Evolutionary conservation across 2,329 filamentous ascomycete genomes (phyloP), one percentile per base, ranked within the genome.

Genomic region (Penicillium sp.): DNA sequence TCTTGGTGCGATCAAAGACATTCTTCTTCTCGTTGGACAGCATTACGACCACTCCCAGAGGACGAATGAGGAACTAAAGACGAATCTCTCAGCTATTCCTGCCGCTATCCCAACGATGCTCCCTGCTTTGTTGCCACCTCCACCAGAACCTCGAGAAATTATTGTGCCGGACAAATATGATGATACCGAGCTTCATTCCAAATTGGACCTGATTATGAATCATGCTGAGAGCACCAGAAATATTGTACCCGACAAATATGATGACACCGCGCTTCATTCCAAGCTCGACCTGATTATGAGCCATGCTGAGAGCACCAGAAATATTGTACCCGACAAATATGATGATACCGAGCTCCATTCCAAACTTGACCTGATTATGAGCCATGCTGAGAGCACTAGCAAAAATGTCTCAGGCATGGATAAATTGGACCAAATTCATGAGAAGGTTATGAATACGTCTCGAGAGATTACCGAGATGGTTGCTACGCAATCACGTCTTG

Each of bases 21-120:
- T 97, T n/a, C 80, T 95, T 40, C 79, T 85, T 7, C 81, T 95
- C 23, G 89, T 96, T 55, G 88, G 85, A 23, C 84, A 95, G 68
- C 92, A 97, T 69, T 96, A 89, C 66, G 91, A 96, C 64, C 90
- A 96, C 68, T 89, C 91, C 14, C 91, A 92, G 72, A 81, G 83
- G 46, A 82, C 86, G 0, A 76, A 79, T 1, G 79, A 85, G 55
- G 84, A 88, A 55, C 75, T 84, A 55, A 85, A 83, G 66, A 79
- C 81, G 11, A 80, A 79, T 55, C 70, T 78, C n/a, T 76, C 77
- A 24, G 71, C 77, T 12, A 73, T 81, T 50, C 76, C 79, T 30
- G 66, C 72, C 28, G 67, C 80, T 1, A 82, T 87, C 60, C 79
- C 80, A n/a, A 76, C 80, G 24, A 76, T 86, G 55, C 76, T 87